These are phyloP conservation scores for Pyracantha coccinea DNA, from an alignment of 331 rosid genomes.

Conservation along the genomic window DNA sequence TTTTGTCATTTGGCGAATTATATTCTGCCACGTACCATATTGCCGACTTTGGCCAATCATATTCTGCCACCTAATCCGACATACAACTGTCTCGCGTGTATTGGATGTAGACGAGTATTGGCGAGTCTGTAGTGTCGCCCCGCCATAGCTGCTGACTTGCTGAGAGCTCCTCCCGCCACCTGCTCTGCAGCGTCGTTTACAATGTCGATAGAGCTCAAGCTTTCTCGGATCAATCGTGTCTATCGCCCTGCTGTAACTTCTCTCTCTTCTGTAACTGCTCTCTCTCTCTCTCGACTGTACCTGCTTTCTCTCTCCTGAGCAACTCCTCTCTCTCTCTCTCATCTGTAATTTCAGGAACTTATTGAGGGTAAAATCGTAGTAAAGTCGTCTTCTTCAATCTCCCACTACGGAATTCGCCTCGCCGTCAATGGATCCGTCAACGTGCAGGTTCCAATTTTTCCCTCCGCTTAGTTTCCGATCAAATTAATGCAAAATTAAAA, in stretches of 20 bases:
- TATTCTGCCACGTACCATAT: slow-evolving; percentile 10
- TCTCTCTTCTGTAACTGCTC: background rate
- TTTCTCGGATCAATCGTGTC: slow-evolving; percentile 62
- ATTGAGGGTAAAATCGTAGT: slow-evolving; percentile 64
- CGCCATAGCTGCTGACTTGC: background rate
- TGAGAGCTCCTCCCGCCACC: background rate
- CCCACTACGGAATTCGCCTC: slow-evolving; percentile 71
- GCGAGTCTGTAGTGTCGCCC: background rate
- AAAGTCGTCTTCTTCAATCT: slow-evolving; percentile 55
- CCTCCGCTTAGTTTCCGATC: slow-evolving; percentile 10
- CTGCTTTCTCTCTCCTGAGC: background rate
- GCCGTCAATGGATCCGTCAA: slow-evolving; percentile 69
- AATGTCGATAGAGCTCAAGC: slow-evolving; percentile 75
- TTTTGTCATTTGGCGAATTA: background rate
- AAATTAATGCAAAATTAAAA: background rate
- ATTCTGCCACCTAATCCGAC: no score
- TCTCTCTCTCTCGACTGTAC: slow-evolving; percentile 87
- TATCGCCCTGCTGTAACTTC: slow-evolving; percentile 69
- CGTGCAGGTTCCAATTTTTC: slow-evolving; percentile 48
- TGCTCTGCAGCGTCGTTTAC: background rate
- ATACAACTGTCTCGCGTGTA: no score
- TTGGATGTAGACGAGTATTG: background rate
- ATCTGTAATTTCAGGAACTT: slow-evolving; percentile 46
- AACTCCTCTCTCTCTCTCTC: background rate
- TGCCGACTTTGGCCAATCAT: no score